A percentile compares a stretch with the other conserved stretches of the same genome.
Conservation (phyloP, 2,329 filamentous ascomycete genomes). For the Sordariomycetes sp. region DNA sequence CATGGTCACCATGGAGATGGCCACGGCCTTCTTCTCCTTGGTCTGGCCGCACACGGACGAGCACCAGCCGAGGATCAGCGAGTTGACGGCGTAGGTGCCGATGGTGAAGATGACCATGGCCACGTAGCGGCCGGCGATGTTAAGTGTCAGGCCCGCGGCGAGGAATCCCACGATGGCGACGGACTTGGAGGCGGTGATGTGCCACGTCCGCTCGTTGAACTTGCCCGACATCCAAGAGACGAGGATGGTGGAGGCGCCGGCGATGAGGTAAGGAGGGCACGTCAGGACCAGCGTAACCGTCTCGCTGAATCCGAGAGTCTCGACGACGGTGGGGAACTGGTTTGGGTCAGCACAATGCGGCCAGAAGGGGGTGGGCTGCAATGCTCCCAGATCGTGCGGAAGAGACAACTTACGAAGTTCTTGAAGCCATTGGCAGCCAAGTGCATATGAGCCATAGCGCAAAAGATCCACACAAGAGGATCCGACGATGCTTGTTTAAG, state of each 20-base stretch:
- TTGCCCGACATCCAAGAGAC: constrained; percentile 22
- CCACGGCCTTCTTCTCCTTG: constrained; percentile 32
- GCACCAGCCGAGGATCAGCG: constrained; percentile 26
- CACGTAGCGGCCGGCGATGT: constrained; percentile 14
- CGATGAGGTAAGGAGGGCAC: constrained; percentile 18
- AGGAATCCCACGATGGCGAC: constrained; percentile 28
- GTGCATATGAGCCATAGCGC: constrained; percentile 40
- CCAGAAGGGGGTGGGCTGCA: constrained; percentile 10
- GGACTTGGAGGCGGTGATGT: constrained; percentile 28
- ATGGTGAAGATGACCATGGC: constrained; percentile 10
- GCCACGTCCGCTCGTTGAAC: constrained; percentile 31
- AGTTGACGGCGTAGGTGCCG: constrained; percentile 23
- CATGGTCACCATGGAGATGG: constrained; percentile 32
- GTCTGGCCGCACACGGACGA: constrained; percentile 28
- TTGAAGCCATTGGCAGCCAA: constrained; percentile 35
- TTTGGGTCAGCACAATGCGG: too few relatives aligned
- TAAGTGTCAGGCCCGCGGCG: constrained; percentile 12
- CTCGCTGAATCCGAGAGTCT: constrained; percentile 30
- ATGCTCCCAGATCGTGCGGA: constrained; percentile 13
- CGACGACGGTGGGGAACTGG: constrained; percentile 9
- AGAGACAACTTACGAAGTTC: constrained; percentile 24
- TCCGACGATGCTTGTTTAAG: constrained; percentile 27
- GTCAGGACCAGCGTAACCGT: constrained; percentile 38
- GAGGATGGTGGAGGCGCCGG: constrained; percentile 14
- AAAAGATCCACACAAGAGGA: constrained; percentile 34